phyloP scores from a whole-genome alignment of 2,329 filamentous ascomycete genomes.

The Helicocarpus griseus region DNA sequence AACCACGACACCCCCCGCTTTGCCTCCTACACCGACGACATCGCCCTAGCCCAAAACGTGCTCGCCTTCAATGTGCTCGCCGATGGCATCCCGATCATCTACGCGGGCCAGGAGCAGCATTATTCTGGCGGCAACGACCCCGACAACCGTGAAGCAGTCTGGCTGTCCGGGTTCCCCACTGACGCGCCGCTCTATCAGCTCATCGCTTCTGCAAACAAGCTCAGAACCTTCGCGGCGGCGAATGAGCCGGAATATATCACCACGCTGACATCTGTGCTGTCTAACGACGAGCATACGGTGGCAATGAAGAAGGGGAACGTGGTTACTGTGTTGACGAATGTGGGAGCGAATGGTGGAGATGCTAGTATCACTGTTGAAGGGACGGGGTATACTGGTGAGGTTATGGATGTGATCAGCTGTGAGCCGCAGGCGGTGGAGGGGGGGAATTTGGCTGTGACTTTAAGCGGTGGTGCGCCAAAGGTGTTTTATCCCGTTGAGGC shows the following conservation, averaged over 20 bases:
- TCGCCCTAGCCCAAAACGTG: conserved; percentile 49
- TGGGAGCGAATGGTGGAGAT: conserved; percentile 27
- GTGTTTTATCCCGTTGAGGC: conserved; percentile 16
- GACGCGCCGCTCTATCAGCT: conserved; percentile 39
- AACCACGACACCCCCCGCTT: conserved; percentile 44
- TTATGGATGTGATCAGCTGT: conserved; percentile 31
- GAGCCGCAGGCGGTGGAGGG: conserved; percentile 12
- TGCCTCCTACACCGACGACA: conserved; percentile 36
- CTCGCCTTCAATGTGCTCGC: conserved; percentile 50
- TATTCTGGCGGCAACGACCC: conserved; percentile 42
- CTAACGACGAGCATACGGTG: conserved; percentile 34
- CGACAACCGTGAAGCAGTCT: conserved; percentile 48
- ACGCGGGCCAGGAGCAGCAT: conserved; percentile 57
- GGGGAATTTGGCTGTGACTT: conserved; percentile 13
- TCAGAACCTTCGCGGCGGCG: conserved; percentile 37
- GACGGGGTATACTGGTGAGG: conserved; percentile 25
- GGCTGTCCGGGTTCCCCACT: conserved; percentile 44
- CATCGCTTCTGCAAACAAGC: conserved; percentile 40
- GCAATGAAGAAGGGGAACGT: conserved; percentile 38
- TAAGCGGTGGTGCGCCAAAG: conserved; percentile 15
- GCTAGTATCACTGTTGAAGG: conserved; percentile 40
- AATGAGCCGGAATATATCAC: conserved; percentile 32
- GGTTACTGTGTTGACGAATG: conserved; percentile 34
- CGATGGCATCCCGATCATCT: conserved; percentile 55
- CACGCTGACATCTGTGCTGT: conserved; percentile 36